Conservation (phyloP, 768 basidiomycete species). For the Suillus lakei region DNA sequence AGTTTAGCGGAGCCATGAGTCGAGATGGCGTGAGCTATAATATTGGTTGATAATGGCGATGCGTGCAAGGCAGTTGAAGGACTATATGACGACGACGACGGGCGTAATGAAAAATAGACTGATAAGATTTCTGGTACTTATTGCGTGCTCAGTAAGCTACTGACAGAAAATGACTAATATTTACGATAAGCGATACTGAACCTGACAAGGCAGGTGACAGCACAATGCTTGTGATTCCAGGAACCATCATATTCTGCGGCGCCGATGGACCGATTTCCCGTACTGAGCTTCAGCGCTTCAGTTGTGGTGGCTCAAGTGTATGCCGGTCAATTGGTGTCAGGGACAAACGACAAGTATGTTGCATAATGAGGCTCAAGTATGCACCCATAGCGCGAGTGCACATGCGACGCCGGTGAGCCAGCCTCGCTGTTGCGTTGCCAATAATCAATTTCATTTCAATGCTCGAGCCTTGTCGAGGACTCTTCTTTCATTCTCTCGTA, state of each 20-base stretch:
- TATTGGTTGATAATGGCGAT: not conserved
- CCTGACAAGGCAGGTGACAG: slow-evolving; percentile 2
- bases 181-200: not conserved
- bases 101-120: slow-evolving; percentile 16
- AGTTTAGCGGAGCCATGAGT: slow-evolving; percentile 61
- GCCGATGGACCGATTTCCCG: not conserved
- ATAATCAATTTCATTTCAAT: not conserved
- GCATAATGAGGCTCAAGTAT: too few species aligned
- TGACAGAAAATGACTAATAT: slow-evolving; percentile 11
- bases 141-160: slow-evolving; percentile 17
- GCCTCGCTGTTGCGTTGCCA: not conserved
- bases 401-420: too few species aligned
- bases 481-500: not conserved
- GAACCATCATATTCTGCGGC: not conserved
- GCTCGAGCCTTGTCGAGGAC: too few species aligned
- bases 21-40: not conserved
- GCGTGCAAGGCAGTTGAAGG: slow-evolving; percentile 12
- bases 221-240: not conserved
- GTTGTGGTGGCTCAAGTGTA: not conserved
- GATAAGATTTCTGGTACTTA: slow-evolving; percentile 18
- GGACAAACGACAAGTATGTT: too few species aligned
- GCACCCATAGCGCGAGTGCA: too few species aligned
- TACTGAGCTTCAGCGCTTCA: too few species aligned
- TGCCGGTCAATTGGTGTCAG: too few species aligned
- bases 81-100: slow-evolving; percentile 11